Evolutionary conservation across 352 stramenopile species (phyloP).

Genomic region (Globisporangium carolinianum): DNA sequence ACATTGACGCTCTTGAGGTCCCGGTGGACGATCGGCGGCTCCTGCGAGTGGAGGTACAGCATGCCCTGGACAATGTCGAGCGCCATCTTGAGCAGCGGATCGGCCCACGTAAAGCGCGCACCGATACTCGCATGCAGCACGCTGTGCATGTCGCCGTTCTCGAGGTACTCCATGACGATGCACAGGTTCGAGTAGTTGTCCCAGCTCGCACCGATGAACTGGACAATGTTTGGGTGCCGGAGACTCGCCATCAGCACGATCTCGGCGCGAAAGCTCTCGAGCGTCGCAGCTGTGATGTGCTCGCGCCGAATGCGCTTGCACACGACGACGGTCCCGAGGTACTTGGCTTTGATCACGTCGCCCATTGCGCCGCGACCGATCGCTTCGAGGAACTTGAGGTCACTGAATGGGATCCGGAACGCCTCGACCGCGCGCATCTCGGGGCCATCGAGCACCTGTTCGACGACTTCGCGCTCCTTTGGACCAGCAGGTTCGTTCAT

Average conservation of each 20-base stretch:
- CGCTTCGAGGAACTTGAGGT: slow-evolving; percentile 75
- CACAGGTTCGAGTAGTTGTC: slow-evolving; percentile 86
- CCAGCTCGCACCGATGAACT: slow-evolving; percentile 87
- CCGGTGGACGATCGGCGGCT: slow-evolving; percentile 76
- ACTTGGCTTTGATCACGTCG: slow-evolving; percentile 86
- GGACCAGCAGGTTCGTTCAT: slow-evolving; percentile 74
- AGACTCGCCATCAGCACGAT: slow-evolving; percentile 84
- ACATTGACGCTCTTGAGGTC: slow-evolving; percentile 89
- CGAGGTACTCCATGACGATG: slow-evolving; percentile 88
- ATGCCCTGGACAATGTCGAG: slow-evolving; percentile 81
- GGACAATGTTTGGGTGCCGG: slow-evolving; percentile 84
- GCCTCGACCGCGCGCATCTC: slow-evolving; percentile 75
- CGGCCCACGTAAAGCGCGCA: slow-evolving; percentile 76
- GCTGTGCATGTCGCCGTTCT: slow-evolving; percentile 85
- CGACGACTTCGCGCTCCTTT: slow-evolving; percentile 67
- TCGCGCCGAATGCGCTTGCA: slow-evolving; percentile 86
- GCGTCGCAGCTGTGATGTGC: slow-evolving; percentile 59
- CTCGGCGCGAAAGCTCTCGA: slow-evolving; percentile 79
- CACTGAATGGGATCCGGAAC: slow-evolving; percentile 76
- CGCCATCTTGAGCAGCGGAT: slow-evolving; percentile 84
- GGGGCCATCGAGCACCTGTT: slow-evolving; percentile 52
- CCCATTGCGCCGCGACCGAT: slow-evolving; percentile 78
- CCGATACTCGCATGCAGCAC: slow-evolving; percentile 78
- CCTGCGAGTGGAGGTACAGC: slow-evolving; percentile 84
- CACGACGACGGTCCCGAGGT: slow-evolving; percentile 83